Percentiles rank a stretch among this genome's conserved stretches.
These are phyloP conservation scores for Xylariaceae sp. DNA, from an alignment of 2,329 filamentous ascomycete genomes.

Conservation along the genomic window DNA sequence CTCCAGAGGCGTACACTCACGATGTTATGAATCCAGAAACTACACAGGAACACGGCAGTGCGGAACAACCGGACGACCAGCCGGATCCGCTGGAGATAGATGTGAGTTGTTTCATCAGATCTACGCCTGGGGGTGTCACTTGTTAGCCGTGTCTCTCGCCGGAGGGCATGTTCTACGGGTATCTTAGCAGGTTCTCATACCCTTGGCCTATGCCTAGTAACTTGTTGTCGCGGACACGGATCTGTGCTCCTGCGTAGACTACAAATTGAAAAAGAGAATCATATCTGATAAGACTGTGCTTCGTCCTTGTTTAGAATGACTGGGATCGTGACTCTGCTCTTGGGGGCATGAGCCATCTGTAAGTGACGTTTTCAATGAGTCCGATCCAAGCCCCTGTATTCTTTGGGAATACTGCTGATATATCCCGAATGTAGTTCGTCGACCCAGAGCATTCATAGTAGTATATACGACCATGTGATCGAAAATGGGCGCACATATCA, in stretches of 20 bases:
- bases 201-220: no score
- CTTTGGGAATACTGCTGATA: slow-evolving; percentile 6
- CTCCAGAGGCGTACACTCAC: not conserved
- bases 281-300: not conserved
- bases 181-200: no score
- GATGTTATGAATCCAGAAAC: not conserved
- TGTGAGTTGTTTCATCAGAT: slow-evolving; percentile 17
- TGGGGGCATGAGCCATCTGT: slow-evolving; percentile 33
- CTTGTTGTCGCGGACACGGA: no score
- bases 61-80: slow-evolving; percentile 9
- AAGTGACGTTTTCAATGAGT: slow-evolving; percentile 9
- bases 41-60: not conserved
- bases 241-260: not conserved
- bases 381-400: not conserved
- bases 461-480: slow-evolving; percentile 32
- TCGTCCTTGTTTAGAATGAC: slow-evolving; percentile 16
- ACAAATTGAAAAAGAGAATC: not conserved
- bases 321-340: slow-evolving; percentile 35
- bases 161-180: no score
- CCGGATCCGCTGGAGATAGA: slow-evolving; percentile 24
- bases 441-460: slow-evolving; percentile 30
- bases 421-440: slow-evolving; percentile 25
- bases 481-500: slow-evolving; percentile 38
- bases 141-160: no score
- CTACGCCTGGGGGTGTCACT: not conserved